Evolutionary conservation across 2,329 filamentous ascomycete genomes (phyloP).

Genomic region (Ascochyta viciae-villosae): DNA sequence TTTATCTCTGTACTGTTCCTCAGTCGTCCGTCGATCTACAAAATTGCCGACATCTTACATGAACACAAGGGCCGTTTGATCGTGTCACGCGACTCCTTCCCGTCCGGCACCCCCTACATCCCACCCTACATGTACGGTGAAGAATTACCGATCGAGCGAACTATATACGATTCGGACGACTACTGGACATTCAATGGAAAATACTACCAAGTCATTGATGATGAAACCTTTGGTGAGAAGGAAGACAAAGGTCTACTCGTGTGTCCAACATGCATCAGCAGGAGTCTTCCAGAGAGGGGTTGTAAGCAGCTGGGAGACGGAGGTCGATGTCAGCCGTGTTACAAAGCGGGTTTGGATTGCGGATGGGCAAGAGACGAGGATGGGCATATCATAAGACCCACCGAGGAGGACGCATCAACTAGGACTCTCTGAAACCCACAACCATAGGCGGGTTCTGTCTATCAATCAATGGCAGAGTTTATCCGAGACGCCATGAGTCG

Average conservation of each 20-base stretch:
- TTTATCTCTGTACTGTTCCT: slow-evolving; percentile 28
- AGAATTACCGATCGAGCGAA: slow-evolving; percentile 34
- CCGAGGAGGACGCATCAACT: neutral
- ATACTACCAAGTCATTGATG: slow-evolving; percentile 35
- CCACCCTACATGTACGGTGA: slow-evolving; percentile 48
- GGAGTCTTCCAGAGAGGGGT: slow-evolving; percentile 13
- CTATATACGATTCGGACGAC: slow-evolving; percentile 39
- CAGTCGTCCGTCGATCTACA: slow-evolving; percentile 36
- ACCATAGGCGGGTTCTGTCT: no score
- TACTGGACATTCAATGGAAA: slow-evolving; percentile 38
- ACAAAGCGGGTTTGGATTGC: slow-evolving; percentile 13
- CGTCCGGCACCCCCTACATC: slow-evolving; percentile 29
- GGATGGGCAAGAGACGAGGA: slow-evolving; percentile 13
- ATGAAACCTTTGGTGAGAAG: slow-evolving; percentile 27
- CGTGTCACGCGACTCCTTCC: slow-evolving; percentile 35
- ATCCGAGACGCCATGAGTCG: no score
- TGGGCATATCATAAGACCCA: slow-evolving; percentile 6
- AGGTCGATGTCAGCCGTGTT: slow-evolving; percentile 24
- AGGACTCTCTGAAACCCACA: no score
- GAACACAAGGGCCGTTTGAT: slow-evolving; percentile 30
- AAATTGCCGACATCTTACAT: slow-evolving; percentile 31
- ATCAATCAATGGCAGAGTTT: no score
- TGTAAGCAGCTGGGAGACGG: slow-evolving; percentile 28
- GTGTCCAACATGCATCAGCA: slow-evolving; percentile 21
- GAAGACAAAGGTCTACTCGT: slow-evolving; percentile 19